Conservation (phyloP, 2,329 filamentous ascomycete species). For the Didymella keratinophila region DNA sequence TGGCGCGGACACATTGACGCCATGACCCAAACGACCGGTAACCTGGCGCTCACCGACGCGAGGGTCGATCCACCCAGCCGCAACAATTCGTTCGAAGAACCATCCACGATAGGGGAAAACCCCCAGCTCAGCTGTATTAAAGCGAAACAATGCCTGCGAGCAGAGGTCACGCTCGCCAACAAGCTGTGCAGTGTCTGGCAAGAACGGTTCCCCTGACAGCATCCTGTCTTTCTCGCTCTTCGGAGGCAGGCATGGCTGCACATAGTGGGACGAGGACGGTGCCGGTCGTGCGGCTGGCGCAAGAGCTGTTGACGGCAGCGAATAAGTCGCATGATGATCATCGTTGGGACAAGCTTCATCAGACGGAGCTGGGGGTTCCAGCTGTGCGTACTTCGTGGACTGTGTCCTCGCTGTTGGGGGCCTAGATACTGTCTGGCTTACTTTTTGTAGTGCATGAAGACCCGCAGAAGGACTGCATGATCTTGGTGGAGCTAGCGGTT, state of each 20-base stretch:
- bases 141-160: background rate
- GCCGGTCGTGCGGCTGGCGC: background rate
- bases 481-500: background rate
- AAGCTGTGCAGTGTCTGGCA: background rate
- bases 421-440: background rate
- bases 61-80: background rate
- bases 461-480: background rate
- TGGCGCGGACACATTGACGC: slow-evolving; percentile 81
- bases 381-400: background rate
- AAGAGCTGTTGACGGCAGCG: background rate
- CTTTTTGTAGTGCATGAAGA: background rate
- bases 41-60: background rate
- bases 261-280: background rate
- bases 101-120: background rate
- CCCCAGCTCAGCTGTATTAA: background rate
- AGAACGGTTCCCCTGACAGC: background rate
- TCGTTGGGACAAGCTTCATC: background rate
- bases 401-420: background rate
- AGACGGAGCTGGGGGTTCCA: background rate
- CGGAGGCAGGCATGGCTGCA: background rate
- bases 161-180: background rate
- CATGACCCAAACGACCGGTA: slow-evolving; percentile 70
- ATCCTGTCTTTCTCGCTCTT: background rate
- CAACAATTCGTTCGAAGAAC: background rate
- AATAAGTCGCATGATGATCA: background rate